phyloP scores from a whole-genome alignment of 2,329 filamentous ascomycete genomes.

The Trichoderma pleuroti region DNA sequence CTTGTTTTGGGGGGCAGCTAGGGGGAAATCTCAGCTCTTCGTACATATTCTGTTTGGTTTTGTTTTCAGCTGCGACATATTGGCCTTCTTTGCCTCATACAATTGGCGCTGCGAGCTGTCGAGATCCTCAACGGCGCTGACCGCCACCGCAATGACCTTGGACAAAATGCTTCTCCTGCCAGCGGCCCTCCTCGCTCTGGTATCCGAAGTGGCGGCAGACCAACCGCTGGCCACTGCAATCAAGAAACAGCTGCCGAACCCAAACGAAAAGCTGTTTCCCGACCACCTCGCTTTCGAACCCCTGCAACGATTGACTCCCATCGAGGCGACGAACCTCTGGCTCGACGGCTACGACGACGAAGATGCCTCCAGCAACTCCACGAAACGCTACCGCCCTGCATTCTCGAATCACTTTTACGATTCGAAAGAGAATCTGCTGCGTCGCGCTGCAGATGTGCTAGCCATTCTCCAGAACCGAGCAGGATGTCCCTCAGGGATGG shows the following conservation, averaged over 20 bases:
- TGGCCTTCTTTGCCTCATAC: background rate
- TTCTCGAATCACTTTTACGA: conserved; percentile 47
- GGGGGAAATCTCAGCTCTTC: background rate
- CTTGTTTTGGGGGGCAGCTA: background rate
- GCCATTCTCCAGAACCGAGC: conserved; percentile 52
- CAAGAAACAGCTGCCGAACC: conserved; percentile 68
- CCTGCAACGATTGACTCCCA: conserved; percentile 27
- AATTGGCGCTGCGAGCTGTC: background rate
- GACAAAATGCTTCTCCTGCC: conserved; percentile 39
- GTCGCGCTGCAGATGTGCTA: conserved; percentile 46
- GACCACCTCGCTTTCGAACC: conserved; percentile 57
- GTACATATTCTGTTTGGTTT: background rate
- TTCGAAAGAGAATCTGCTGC: conserved; percentile 32
- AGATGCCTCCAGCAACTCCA: conserved; percentile 21
- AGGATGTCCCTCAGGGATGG: conserved; percentile 66
- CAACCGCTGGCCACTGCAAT: conserved; percentile 55
- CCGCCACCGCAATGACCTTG: conserved; percentile 36
- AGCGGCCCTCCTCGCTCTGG: conserved; percentile 44
- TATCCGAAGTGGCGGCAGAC: conserved; percentile 37
- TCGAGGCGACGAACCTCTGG: conserved; percentile 31
- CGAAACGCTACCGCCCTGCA: conserved; percentile 43
- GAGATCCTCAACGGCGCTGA: background rate
- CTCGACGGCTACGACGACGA: conserved; percentile 30
- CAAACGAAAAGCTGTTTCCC: conserved; percentile 69
- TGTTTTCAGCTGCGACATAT: background rate